Percentiles rank a stretch among this genome's conserved stretches.
Conservation (phyloP, 345 rosid species). For the Euphorbia lathyris region DNA sequence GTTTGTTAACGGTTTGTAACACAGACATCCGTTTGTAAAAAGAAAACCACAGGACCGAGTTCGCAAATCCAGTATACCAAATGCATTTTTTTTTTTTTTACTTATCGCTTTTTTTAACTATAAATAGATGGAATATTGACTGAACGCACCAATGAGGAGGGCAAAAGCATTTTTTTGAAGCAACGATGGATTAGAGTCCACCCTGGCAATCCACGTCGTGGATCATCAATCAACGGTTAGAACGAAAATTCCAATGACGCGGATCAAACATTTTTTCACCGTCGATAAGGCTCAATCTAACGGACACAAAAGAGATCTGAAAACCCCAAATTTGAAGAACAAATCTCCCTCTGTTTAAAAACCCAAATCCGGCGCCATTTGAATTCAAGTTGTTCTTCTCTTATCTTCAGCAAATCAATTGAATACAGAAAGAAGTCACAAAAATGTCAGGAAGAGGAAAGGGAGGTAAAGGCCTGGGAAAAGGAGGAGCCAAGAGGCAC, state of each 20-base stretch:
- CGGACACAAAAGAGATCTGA: too few species aligned
- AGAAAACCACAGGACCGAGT: too few species aligned
- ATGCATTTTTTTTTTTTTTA: too few species aligned
- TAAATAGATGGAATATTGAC: too few species aligned
- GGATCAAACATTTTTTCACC: neutral
- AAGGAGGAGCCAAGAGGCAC: conserved; percentile 19
- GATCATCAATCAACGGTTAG: neutral
- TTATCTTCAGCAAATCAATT: neutral
- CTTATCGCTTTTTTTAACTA: too few species aligned
- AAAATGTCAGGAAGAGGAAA: conserved; percentile 17
- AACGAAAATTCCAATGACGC: neutral
- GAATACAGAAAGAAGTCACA: neutral
- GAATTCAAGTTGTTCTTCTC: neutral
- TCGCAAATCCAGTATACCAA: too few species aligned
- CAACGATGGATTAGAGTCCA: neutral
- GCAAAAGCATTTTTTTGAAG: too few species aligned
- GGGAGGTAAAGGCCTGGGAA: conserved; percentile 14
- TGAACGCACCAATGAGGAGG: too few species aligned
- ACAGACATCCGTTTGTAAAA: too few species aligned
- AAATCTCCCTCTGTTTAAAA: neutral
- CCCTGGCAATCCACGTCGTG: neutral
- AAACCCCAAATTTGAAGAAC: neutral
- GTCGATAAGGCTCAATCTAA: neutral
- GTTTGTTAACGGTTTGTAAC: too few species aligned
- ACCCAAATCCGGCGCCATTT: neutral